phyloP scores from a whole-genome alignment of 2,329 filamentous ascomycete species.

The Acrocalymma vagum region DNA sequence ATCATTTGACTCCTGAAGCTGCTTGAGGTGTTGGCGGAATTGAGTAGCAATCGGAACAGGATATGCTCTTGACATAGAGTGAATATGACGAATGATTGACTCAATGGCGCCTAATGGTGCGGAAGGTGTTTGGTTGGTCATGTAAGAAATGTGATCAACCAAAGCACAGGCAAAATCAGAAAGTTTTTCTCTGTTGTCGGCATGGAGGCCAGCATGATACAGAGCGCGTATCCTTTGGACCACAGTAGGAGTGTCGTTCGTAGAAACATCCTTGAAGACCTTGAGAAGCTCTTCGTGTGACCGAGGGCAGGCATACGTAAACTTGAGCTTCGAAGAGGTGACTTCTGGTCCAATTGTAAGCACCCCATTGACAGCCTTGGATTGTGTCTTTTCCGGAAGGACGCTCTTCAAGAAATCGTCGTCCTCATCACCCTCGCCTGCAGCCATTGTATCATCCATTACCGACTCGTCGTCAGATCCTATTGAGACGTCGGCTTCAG shows the following conservation, averaged over 20 bases:
- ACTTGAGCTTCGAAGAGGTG: slow-evolving; percentile 69
- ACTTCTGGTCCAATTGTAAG: slow-evolving; percentile 49
- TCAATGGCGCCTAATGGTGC: slow-evolving; percentile 77
- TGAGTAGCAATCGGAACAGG: slow-evolving; percentile 78
- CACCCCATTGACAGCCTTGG: slow-evolving; percentile 51
- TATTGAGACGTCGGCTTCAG: slow-evolving; percentile 55
- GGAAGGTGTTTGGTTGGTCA: slow-evolving; percentile 59
- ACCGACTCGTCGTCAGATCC: slow-evolving; percentile 41
- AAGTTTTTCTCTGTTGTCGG: slow-evolving; percentile 85
- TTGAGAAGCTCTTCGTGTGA: slow-evolving; percentile 77
- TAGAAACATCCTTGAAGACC: slow-evolving; percentile 68
- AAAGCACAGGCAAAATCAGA: slow-evolving; percentile 72
- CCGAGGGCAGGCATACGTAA: slow-evolving; percentile 85
- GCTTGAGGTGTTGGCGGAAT: slow-evolving; percentile 76
- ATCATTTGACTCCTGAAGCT: slow-evolving; percentile 63
- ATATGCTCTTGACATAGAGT: slow-evolving; percentile 89
- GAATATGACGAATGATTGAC: slow-evolving; percentile 84
- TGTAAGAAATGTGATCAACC: slow-evolving; percentile 71
- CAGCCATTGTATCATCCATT: slow-evolving; percentile 46
- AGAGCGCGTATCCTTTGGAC: slow-evolving; percentile 89
- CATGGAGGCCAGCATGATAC: slow-evolving; percentile 88
- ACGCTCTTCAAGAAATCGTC: slow-evolving; percentile 58
- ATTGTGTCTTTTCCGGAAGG: slow-evolving; percentile 38
- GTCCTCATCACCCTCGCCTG: slow-evolving; percentile 58
- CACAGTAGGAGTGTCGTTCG: slow-evolving; percentile 75